Evolutionary conservation across 2,329 filamentous ascomycete species (phyloP), one percentile per base, ranked within the genome.

Genomic region (Cladorrhinum sp.): DNA sequence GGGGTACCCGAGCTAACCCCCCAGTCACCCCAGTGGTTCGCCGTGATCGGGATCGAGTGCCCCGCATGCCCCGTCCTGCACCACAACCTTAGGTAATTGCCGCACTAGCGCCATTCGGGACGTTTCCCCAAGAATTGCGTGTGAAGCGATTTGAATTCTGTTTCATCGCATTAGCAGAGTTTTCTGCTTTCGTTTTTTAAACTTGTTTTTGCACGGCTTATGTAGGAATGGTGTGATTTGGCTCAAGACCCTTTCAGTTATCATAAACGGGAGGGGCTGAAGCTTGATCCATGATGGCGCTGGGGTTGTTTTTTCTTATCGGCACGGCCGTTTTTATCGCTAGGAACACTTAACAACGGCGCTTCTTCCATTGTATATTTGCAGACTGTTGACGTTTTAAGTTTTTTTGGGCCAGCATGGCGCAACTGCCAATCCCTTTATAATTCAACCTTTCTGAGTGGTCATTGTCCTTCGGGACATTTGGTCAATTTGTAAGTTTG

Each of bases 401-500:
- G 26, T 28, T 28, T 28, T 28, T 28, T 28, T 28, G 26, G 26
- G 9, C 26, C 26, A 28, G 9, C 26, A 28, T 28, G 26, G 26
- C 9, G 26, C 26, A 28, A 28, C 26, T 28, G 26, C 9, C 26
- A 28, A 28, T 28, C 26, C 4, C 26, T 28, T 28, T 28, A 28
- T 28, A 28, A 9, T 28, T 28, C 9, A 9, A 6, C 5, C 2
- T 2, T 2, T 1, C 14, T 51, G 26, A 9, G 4, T 9, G 26
- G 4, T 9, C 9, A 12, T 57, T 21, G 63, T 59, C 67, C 63
- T 68, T 65, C 63, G 67, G 67, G 67, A 60, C 66, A 68, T 67
- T 67, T 67, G 67, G 67, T 68, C 67, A 68, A 67, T 36, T 14
- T 68, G 66, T 67, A 61, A 62, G 66, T 66, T 64, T 63, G 24